phyloP scores from a whole-genome alignment of 2,329 filamentous ascomycete species.

The Fusarium paranaense region DNA sequence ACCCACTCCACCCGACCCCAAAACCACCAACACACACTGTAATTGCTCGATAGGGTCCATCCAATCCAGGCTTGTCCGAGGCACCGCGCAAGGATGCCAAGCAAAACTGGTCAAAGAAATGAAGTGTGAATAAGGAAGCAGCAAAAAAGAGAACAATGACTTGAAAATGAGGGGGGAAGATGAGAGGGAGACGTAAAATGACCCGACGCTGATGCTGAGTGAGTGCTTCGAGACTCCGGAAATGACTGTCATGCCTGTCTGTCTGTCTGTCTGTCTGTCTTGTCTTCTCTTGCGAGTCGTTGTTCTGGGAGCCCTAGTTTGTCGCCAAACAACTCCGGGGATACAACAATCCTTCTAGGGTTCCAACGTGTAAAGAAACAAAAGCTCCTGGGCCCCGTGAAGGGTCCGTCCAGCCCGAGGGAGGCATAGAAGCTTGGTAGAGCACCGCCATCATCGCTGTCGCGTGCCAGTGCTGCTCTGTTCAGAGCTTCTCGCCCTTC shows the following conservation, averaged over 20 bases:
- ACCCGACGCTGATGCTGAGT: not conserved
- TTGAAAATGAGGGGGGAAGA: slow-evolving; percentile 21
- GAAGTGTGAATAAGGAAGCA: not conserved
- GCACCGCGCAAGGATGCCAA: slow-evolving; percentile 9
- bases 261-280: not conserved
- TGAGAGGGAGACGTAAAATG: slow-evolving; percentile 1
- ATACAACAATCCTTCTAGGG: slow-evolving; percentile 36
- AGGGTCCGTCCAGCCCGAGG: slow-evolving; percentile 6
- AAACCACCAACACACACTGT: slow-evolving; percentile 17
- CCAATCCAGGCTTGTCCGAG: slow-evolving; percentile 13
- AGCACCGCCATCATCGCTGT: slow-evolving; percentile 8
- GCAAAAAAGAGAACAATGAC: slow-evolving; percentile 16
- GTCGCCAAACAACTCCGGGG: slow-evolving; percentile 32
- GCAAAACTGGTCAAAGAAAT: slow-evolving; percentile 3
- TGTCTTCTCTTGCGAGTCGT: slow-evolving; percentile 38
- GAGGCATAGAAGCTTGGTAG: not conserved
- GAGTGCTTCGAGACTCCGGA: slow-evolving; percentile 15
- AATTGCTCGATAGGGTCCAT: slow-evolving; percentile 16
- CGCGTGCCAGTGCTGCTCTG: slow-evolving; percentile 19
- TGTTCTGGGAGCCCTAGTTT: slow-evolving; percentile 27
- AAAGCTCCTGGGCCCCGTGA: not conserved
- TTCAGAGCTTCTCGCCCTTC: slow-evolving; percentile 41
- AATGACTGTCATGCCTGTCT: slow-evolving; percentile 28
- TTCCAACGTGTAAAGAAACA: slow-evolving; percentile 26
- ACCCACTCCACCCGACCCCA: slow-evolving; percentile 22